These are phyloP conservation scores for Wickerhamiella australiensis DNA, from an alignment of 805 yeast genomes.

Conservation along the genomic window DNA sequence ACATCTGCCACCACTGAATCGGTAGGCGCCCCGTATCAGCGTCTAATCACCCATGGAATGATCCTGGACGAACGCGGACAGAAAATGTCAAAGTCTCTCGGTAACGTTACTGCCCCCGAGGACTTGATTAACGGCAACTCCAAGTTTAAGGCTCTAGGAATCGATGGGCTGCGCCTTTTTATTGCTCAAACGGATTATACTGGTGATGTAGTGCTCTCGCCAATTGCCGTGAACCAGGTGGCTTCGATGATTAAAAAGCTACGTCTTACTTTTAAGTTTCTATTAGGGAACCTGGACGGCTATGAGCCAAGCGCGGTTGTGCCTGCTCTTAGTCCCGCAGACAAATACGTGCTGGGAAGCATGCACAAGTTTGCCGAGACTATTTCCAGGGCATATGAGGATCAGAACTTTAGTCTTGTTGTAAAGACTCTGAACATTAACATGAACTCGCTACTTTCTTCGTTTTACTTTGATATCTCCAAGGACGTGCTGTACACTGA, in stretches of 20 bases:
- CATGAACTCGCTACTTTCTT: conserved; percentile 62
- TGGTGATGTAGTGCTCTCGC: conserved; percentile 63
- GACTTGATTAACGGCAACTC: conserved; percentile 37
- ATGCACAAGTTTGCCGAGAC: conserved; percentile 37
- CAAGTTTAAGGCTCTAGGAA: conserved; percentile 44
- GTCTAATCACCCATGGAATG: conserved; percentile 86
- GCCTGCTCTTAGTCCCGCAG: conserved; percentile 29
- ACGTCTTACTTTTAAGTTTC: conserved; percentile 64
- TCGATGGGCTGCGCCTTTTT: conserved; percentile 85
- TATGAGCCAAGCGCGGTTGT: conserved; percentile 20
- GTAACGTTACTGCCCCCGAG: conserved; percentile 63
- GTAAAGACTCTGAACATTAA: conserved; percentile 57
- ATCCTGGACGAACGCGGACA: conserved; percentile 72
- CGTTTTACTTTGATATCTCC: conserved; percentile 73
- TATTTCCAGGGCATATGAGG: conserved; percentile 37
- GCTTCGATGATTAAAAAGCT: conserved; percentile 72
- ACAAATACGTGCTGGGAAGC: conserved; percentile 49
- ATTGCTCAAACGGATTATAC: conserved; percentile 82
- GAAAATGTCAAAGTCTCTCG: conserved; percentile 90
- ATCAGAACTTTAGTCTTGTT: conserved; percentile 56
- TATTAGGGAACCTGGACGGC: conserved; percentile 64
- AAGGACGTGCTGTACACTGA: conserved; percentile 83
- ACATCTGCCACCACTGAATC: no score
- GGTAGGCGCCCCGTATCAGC: conserved; percentile 51
- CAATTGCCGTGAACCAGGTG: conserved; percentile 59